Base-by-base conservation (phyloP, 495 filamentous ascomycete species). In the Lasiosphaeria miniovina region DNA sequence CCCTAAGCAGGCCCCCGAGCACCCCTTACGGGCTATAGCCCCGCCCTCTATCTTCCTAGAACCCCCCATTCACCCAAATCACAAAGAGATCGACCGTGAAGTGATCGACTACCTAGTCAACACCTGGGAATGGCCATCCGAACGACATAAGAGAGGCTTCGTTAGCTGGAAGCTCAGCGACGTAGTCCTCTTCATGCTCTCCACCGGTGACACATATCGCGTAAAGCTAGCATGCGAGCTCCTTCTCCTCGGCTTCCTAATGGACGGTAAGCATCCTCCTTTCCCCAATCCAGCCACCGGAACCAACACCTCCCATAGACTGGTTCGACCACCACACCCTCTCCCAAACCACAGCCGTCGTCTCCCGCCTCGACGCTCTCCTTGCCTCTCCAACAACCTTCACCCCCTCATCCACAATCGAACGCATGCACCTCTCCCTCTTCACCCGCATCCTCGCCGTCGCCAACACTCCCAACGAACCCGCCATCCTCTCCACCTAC, bases 171-270 rank as follows among this genome's bases (percentile, higher is more conserved):
- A 64, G n/a, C 59, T 68, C 41, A 53, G 56, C 38, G 60, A 61
- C 14, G 65, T 68, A 7, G 63, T 64, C 34, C 61, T 61, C n/a
- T 59, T 65, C 32, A 65, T 65, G 52, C 65, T 62, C 48, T 60
- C 65, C n/a, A 59, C 59, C 32, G 65, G 62, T 12, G 49, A 61
- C n/a, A 60, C 61, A 9, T 36, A 52, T n/a, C 57, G 65, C 4
- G 63, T 68, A 32, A 54, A 55, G 32, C 61, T 68, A 9, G 65
- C 65, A 10, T 63, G 60, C 58, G 58, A 61, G 36, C 57, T 68
- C 17, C 43, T 68, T 33, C 63, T 64, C 5, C 36, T 68, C 36
- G 55, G 63, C 6, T 68, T 68, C 54, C 60, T 68, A 6, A 62
- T 68, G 49, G 65, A 68, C 38, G 65, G 65, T 68, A 9, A 15